Base-by-base conservation (phyloP, 2,329 filamentous ascomycete genomes). In the Coleophoma eucalyptorum region DNA sequence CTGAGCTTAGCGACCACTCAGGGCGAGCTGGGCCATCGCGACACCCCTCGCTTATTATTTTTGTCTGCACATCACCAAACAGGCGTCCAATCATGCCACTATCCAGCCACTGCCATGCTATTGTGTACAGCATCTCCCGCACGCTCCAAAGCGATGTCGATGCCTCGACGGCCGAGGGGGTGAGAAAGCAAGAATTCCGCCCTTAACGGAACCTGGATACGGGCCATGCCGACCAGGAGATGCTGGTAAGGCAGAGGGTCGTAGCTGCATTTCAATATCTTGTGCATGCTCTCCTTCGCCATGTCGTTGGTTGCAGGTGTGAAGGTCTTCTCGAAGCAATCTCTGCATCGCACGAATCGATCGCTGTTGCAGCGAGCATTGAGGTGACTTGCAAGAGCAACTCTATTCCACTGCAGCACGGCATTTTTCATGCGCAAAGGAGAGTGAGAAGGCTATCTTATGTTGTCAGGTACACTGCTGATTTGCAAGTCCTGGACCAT, bases 291-390 rank as follows among this genome's bases (percentile, higher is more conserved):
- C 16, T 15, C 37, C 18, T 7, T 18, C 12, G 18, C 38, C 35
- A 38, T 15, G 16, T 11, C 15, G 35, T 38, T 38, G 35, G 35
- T 11, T 18, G 35, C 6, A 18, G 15, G 35, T 11, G 19, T 32
- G 19, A 32, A 43, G 42, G 19, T 26, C 19, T 44, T 26, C 19
- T 44, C 11, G 16, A 38, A 38, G 18, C 31, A 19, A 26, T 20
- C 42, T 44, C 42, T n/a, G n/a, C 18, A 13, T 44, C 15, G 42
- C 42, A 44, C 42, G 42, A 44, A 44, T 44, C 20, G 42, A 44
- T 26, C 13, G 26, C 19, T 6, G 20, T 26, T 26, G 42, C 42
- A 44, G 42, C 19, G 42, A 44, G 3, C 42, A 10, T 16, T 10
- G 12, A 10, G n/a, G 42, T 44, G 16, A 18, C 16, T 38, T 26